Base-by-base conservation (phyloP, 345 rosid genomes). In the Melastoma malabathricum region DNA sequence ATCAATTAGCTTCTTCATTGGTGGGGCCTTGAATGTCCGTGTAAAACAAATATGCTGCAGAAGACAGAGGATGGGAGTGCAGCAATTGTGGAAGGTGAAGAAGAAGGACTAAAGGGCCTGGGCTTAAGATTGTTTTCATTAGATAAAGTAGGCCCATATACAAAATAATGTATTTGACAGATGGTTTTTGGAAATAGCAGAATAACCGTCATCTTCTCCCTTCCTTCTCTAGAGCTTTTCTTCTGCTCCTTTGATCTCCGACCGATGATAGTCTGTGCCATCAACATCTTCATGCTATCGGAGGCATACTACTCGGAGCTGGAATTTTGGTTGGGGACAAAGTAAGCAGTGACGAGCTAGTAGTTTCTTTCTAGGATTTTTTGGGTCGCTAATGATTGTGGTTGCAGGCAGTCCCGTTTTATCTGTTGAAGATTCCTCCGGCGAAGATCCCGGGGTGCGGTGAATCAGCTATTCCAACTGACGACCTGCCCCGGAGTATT, bases 351-450 rank as follows among this genome's bases (percentile, higher is more conserved):
- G 18, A 2, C 47, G 6, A 8, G 20, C 31, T 34, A 12, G 46
- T 41, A 0, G 54, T 50, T 29, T 23, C 41, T 27, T 27, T 31
- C 38, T 31, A 6, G 44, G 39, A 20, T 51, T 31, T 31, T 8
- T 31, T n/a, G 54, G 39, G 14, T 51, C 44, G 15, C 10, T 31
- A 15, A 18, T 31, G 10, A 1, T 18, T n/a, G 15, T 5, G 9
- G 54, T 25, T 57, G 59, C 66, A 62, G 78, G 47, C 81, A 13
- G 75, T 72, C 19, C 81, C 78, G 17, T 51, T 76, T 6, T 72
- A 76, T 41, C 50, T 72, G 20, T 72, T 78, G 3, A 75, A 76
- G 63, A 70, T 76, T 71, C 78, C 81, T 27, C 81, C 75, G 12
- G 51, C 70, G 44, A 60, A 45, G 56, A 52, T 59, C 54, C 54